Base-by-base conservation (phyloP, 768 basidiomycete species). In the Sporobolomyces roseus region DNA sequence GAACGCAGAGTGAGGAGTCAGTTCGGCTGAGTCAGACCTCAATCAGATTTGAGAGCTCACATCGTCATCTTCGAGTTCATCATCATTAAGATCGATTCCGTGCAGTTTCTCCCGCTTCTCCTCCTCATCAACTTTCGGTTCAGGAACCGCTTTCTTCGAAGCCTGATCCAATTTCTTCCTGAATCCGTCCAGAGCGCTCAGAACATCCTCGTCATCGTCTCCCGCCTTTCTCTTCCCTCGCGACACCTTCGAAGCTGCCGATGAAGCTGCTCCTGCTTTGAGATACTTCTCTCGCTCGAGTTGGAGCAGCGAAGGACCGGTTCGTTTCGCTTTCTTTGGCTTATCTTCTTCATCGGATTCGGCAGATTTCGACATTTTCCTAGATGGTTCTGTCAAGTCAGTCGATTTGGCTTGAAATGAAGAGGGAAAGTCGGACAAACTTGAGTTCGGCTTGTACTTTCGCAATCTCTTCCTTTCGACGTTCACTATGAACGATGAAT, bases 201-300 rank as follows among this genome's bases (percentile, higher is more conserved):
- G 29, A 19, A 74, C 49, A 32, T 73, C 74, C 17, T 73, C 74
- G 25, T 74, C 75, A 23, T 65, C 70, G 1, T 65, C n/a, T n/a
- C n/a, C 73, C 21, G 30, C 72, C 48, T 61, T 60, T 17, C 65
- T 38, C 51, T 73, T 70, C 27, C 71, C 70, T 7, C 55, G 35
- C 30, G 68, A 48, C 3, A 38, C 29, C 19, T 59, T 63, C 25
- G 65, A 63, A 45, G 55, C 41, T 10, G 66, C 33, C 9, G 41
- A 35, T 27, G 9, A 16, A 12, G 52, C 30, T 3, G 61, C 59
- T 17, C 65, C 66, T 25, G 51, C 52, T 25, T 59, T n/a, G n/a
- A 62, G 33, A 52, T 75, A 77, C 53, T 71, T 72, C 17, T 72
- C 74, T 13, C 76, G 71, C 58, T 77, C 75, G 51, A 72, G 74